phyloP scores from a whole-genome alignment of 495 filamentous ascomycete genomes.

The Glarea lozoyensis region DNA sequence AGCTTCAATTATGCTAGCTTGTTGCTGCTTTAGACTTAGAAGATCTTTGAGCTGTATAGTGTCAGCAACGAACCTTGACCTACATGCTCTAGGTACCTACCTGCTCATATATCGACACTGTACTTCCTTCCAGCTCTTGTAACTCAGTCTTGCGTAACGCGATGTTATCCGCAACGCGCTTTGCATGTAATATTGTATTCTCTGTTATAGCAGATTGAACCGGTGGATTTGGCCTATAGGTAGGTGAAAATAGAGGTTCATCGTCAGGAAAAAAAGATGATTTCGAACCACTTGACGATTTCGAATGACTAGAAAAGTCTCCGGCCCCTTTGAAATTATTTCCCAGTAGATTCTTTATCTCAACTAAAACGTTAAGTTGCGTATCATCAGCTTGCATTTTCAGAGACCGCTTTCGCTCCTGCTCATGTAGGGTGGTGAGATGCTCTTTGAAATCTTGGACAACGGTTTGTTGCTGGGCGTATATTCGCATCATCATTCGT shows the following conservation, averaged over 20 bases:
- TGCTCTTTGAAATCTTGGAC: background rate
- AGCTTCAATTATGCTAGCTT: constrained; percentile 12
- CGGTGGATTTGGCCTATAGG: background rate
- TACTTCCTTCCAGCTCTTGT: constrained; percentile 1
- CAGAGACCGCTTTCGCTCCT: background rate
- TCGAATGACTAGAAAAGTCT: no score
- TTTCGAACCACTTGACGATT: no score
- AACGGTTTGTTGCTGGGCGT: background rate
- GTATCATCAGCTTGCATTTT: background rate
- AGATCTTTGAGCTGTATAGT: background rate
- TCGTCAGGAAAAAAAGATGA: no score
- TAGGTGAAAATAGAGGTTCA: no score
- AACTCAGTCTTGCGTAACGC: background rate
- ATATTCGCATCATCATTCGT: constrained; percentile 4
- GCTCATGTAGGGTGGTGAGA: background rate
- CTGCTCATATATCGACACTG: background rate
- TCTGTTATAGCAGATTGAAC: background rate
- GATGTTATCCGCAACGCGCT: background rate
- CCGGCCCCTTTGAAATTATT: no score
- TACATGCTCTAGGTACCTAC: no score
- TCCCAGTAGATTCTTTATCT: background rate
- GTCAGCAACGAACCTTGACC: background rate
- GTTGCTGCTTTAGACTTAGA: constrained; percentile 9
- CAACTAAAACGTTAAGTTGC: no score
- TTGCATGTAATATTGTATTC: background rate